A percentile compares a stretch with the other conserved stretches of the same genome.
These are phyloP conservation scores for Fusarium succisae DNA, from an alignment of 2,329 filamentous ascomycete genomes.

Conservation along the genomic window DNA sequence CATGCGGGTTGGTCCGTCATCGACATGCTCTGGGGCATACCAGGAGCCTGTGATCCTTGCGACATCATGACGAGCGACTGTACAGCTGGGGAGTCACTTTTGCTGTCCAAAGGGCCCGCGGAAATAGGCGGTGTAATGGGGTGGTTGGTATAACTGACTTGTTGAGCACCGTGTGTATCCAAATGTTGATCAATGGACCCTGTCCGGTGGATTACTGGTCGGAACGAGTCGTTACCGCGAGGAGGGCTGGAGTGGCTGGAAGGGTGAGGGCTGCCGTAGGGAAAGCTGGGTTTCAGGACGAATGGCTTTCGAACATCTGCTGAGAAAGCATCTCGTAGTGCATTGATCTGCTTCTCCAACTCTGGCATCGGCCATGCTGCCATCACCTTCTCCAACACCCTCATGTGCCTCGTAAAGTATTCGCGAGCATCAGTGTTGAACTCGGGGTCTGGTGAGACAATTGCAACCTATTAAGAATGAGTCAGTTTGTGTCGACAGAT, in stretches of 20 bases:
- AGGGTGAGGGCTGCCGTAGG: slow-evolving; percentile 80
- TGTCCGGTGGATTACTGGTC: slow-evolving; percentile 55
- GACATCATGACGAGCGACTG: slow-evolving; percentile 78
- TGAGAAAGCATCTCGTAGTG: slow-evolving; percentile 89
- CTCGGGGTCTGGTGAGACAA: slow-evolving; percentile 91
- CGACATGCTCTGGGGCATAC: slow-evolving; percentile 64
- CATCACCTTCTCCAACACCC: slow-evolving; percentile 87
- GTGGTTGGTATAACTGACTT: slow-evolving; percentile 75
- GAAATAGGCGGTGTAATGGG: slow-evolving; percentile 86
- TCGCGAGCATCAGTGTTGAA: slow-evolving; percentile 85
- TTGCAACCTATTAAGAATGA: slow-evolving; percentile 71
- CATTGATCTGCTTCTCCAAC: slow-evolving; percentile 88
- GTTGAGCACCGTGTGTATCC: slow-evolving; percentile 61
- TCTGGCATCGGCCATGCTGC: slow-evolving; percentile 87
- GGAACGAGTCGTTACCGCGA: slow-evolving; percentile 61
- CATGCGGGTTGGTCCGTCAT: slow-evolving; percentile 74
- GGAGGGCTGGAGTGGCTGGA: slow-evolving; percentile 72
- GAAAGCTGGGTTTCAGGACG: slow-evolving; percentile 86
- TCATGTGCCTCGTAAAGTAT: slow-evolving; percentile 94
- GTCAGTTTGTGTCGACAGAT: not conserved
- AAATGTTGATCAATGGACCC: slow-evolving; percentile 65
- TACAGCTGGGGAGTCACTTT: slow-evolving; percentile 79
- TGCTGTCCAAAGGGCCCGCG: slow-evolving; percentile 74
- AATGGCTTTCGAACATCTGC: slow-evolving; percentile 86
- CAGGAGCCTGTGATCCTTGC: slow-evolving; percentile 64